A percentile compares a stretch with the other conserved stretches of the same genome.
Conservation (phyloP, 768 basidiomycete genomes). For the Sporobolomyces roseus region DNA sequence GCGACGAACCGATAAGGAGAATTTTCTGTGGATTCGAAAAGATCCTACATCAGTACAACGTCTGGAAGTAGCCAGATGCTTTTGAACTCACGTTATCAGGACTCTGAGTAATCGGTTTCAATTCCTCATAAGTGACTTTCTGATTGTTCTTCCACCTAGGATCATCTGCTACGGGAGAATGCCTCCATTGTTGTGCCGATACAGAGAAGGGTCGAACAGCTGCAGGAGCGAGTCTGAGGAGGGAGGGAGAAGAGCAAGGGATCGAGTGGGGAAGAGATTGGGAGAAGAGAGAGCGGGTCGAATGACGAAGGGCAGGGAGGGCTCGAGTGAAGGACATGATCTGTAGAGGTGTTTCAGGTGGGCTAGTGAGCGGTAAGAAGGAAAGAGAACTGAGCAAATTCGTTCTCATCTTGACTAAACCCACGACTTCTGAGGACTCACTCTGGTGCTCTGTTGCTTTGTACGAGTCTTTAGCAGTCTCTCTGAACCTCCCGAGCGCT, state of each 20-base stretch:
- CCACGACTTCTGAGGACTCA: too few relatives aligned
- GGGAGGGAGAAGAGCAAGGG: neutral
- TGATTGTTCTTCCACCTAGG: slow-evolving; percentile 19
- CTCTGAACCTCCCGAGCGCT: too few relatives aligned
- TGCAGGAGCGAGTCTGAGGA: neutral
- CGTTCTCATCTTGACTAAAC: too few relatives aligned
- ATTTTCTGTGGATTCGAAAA: slow-evolving; percentile 19
- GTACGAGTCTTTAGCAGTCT: too few relatives aligned
- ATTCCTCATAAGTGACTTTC: slow-evolving; percentile 66
- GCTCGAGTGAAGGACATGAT: slow-evolving; percentile 4
- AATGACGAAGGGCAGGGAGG: slow-evolving; percentile 7
- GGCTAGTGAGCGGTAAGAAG: neutral
- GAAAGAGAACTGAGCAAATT: neutral
- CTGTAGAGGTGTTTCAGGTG: neutral
- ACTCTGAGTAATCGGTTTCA: slow-evolving; percentile 72
- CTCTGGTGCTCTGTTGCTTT: too few relatives aligned
- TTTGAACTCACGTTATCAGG: slow-evolving; percentile 57
- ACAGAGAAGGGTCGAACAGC: neutral
- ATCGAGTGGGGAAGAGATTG: neutral
- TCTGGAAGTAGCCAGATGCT: neutral
- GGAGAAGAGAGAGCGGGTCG: neutral
- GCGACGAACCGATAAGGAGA: slow-evolving; percentile 33
- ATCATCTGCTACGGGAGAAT: slow-evolving; percentile 9
- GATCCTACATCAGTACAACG: neutral
- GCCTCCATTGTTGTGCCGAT: neutral